Percentiles rank a stretch among this genome's conserved stretches.
Conservation (phyloP, 2,329 filamentous ascomycete species). For the Lecanicillium sp. region DNA sequence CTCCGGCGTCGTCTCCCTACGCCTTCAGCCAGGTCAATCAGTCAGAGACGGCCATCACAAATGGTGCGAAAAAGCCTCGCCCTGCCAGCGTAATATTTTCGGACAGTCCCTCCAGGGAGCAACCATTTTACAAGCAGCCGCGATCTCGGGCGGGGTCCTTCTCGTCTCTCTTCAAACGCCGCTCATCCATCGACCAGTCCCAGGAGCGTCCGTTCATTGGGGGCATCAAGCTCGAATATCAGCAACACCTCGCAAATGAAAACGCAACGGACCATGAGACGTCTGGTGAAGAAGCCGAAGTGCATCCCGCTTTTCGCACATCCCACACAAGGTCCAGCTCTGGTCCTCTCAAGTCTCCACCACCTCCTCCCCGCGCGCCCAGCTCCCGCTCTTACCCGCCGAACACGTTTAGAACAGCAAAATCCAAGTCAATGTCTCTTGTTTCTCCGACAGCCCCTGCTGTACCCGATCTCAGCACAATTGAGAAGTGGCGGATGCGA, state of each 20-base stretch:
- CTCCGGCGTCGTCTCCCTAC: slow-evolving; percentile 21
- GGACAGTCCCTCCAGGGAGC: slow-evolving; percentile 10
- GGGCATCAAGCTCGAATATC: slow-evolving; percentile 35
- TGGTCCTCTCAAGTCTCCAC: slow-evolving; percentile 24
- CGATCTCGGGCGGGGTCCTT: slow-evolving; percentile 33
- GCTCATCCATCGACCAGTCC: slow-evolving; percentile 27
- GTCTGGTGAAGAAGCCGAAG: slow-evolving; percentile 21
- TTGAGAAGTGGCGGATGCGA: slow-evolving; percentile 27
- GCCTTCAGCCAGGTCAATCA: slow-evolving; percentile 15
- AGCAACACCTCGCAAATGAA: slow-evolving; percentile 29
- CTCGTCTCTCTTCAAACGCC: slow-evolving; percentile 29
- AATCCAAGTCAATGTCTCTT: slow-evolving; percentile 22
- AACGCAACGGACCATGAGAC: slow-evolving; percentile 23
- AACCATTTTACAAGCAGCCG: slow-evolving; percentile 18
- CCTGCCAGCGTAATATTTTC: slow-evolving; percentile 12
- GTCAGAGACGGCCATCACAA: slow-evolving; percentile 16
- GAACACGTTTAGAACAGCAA: slow-evolving; percentile 27
- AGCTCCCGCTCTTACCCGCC: slow-evolving; percentile 30
- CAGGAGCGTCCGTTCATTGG: slow-evolving; percentile 34
- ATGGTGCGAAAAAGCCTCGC: slow-evolving; percentile 18
- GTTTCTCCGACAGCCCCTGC: slow-evolving; percentile 24
- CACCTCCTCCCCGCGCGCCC: slow-evolving; percentile 16
- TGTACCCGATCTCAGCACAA: slow-evolving; percentile 26
- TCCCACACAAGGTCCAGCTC: slow-evolving; percentile 21
- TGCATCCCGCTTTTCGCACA: slow-evolving; percentile 32